Base-by-base conservation (phyloP, 148 eudicot genomes). In the Rhododendron griersonianum region DNA sequence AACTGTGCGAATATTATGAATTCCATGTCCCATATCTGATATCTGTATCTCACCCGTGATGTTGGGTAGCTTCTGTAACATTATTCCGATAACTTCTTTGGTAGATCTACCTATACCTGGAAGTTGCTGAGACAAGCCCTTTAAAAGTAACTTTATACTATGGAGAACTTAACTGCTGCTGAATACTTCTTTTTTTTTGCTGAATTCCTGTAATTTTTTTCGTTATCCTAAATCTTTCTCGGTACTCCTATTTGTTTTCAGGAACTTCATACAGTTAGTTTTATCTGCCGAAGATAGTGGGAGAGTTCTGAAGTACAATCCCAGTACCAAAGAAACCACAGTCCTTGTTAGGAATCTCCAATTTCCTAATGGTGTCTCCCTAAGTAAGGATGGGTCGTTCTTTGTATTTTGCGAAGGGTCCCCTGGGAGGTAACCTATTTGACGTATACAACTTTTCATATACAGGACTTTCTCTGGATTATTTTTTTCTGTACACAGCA, bases 181-280 rank as follows among this genome's bases (percentile, higher is more conserved):
- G 16, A 2, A 50, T 84, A 63, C 55, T 41, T 16, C 21, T 5
- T 30, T 0, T 33, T 84, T 51, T 51, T 11, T 69, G 39, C 16
- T 69, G 65, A 47, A 81, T 71, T 30, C 47, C 61, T 35, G 53
- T 3, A 16, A 67, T 11, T 67, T 67, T 7, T 63, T 78, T 44
- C 48, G 18, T 25, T 67, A 48, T 41, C 73, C 53, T 86, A 86
- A 28, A 10, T 67, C 48, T 61, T 78, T 82, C 77, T 13, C 7
- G 37, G 77, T 35, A 59, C 65, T n/a, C 61, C 21, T 63, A 0
- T 67, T 14, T 83, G 33, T 83, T 83, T 88, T 84, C 95, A 96
- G 99, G 95, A 89, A 96, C 91, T 95, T 96, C 88, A 50, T 96
- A 87, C 98, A 95, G 91, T 87, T 95, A 88, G 94, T 93, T 87